Percentiles rank a stretch among this genome's conserved stretches.
Conservation (phyloP, 805 yeast genomes). For the Wickerhamiella kazuoi region DNA sequence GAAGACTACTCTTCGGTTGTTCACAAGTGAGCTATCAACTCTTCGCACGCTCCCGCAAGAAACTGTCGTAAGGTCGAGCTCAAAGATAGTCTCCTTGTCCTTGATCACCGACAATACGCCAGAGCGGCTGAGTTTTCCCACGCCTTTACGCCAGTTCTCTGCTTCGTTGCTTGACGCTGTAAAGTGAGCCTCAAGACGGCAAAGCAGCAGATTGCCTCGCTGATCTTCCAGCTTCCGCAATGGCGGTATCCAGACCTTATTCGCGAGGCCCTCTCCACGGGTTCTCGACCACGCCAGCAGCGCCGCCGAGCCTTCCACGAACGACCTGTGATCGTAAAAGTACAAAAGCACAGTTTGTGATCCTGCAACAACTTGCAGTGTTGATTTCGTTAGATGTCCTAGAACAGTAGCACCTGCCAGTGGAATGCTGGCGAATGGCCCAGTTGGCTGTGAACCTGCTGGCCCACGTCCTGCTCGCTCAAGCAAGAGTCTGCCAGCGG, state of each 20-base stretch:
- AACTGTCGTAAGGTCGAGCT: constrained; percentile 7
- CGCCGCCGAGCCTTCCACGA: constrained; percentile 6
- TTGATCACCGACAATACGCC: constrained; percentile 10
- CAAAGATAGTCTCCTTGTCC: constrained; percentile 4
- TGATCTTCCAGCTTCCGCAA: constrained; percentile 1
- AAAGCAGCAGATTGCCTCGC: constrained; percentile 8
- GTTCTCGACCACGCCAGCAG: constrained; percentile 11
- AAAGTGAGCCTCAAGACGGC: constrained; percentile 11
- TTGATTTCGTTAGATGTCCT: constrained; percentile 11
- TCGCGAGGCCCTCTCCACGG: constrained; percentile 10
- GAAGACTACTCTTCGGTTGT: constrained; percentile 7
- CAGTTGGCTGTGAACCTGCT: no score
- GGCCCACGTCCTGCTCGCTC: no score
- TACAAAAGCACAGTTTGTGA: constrained; percentile 6
- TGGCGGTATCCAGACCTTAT: constrained; percentile 12
- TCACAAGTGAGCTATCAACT: constrained; percentile 12
- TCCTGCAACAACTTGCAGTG: constrained; percentile 7
- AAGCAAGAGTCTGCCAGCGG: constrained; percentile 4
- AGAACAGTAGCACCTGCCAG: constrained; percentile 9
- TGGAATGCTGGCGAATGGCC: constrained; percentile 5
- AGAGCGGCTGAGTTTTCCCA: constrained; percentile 8
- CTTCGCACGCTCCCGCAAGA: constrained; percentile 5
- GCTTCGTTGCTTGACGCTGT: constrained; percentile 5
- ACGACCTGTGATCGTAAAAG: not conserved
- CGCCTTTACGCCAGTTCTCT: constrained; percentile 9